Base-by-base conservation (phyloP, 2,329 filamentous ascomycete genomes). In the Neocatenulostroma microsporum region DNA sequence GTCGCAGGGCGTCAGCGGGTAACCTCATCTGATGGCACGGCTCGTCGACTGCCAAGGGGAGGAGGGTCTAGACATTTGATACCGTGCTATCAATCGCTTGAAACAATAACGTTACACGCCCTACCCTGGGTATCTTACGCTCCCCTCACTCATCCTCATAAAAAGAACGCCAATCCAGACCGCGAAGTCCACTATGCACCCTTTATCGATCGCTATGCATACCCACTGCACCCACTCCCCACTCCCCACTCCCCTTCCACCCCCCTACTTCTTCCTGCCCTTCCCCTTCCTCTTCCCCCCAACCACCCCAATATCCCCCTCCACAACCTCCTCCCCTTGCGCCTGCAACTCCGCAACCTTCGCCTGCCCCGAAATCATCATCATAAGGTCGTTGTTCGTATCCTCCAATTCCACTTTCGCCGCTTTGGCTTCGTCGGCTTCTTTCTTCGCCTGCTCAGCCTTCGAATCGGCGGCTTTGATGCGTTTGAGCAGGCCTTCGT, bases 351-450 rank as follows among this genome's bases (percentile, higher is more conserved):
- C 74, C 63, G 75, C 80, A 50, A 95, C 62, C 62, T 86, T 89
- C 62, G 91, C 79, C 60, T 83, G 78, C 0, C 84, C 82, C 14
- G 78, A 84, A 41, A 95, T 89, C 54, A 89, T 94, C 72, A 94
- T 88, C 34, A 72, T 79, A 56, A 95, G 58, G 57, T 95, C 89
- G 11, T 83, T 74, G 56, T 94, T 94, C 70, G 87, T 82, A 58
- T 94, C 87, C 47, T 79, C 76, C 29, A 94, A 63, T 48, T 94
- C 86, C 25, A 67, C 71, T 47, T 84, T 82, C 59, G 86, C 62
- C 3, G 44, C 49, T 32, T 62, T 60, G 1, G 64, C 45, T 42
- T 48, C 58, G 44, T 55, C 61, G 4, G 54, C 58, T 25, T 54
- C 76, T 11, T 50, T 55, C 49, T 73, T 74, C 3, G 83, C 61